Evolutionary conservation across 2,329 filamentous ascomycete genomes (phyloP).

Genomic region (Colletotrichum cereale): DNA sequence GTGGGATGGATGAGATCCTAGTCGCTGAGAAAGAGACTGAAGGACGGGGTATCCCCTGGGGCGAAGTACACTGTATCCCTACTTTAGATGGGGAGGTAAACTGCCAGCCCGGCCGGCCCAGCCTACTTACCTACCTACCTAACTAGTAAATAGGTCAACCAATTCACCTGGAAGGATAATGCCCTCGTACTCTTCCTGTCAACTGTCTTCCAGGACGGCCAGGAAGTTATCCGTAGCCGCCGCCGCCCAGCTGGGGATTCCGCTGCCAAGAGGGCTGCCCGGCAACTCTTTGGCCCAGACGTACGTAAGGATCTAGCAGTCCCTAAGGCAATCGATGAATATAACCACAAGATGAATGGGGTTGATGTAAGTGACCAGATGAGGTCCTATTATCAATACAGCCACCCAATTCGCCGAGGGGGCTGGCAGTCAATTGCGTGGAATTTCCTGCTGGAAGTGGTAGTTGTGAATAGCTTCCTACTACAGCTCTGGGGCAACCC

Average conservation of each 20-base stretch:
- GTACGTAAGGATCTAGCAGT: not conserved
- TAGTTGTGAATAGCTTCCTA: slow-evolving; percentile 9
- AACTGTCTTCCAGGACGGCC: not conserved
- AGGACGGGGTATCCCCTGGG: not conserved
- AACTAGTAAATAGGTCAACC: not conserved
- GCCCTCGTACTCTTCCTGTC: not conserved
- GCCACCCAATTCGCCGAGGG: not conserved
- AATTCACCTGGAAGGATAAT: no score
- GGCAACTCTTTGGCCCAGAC: not conserved
- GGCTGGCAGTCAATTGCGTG: not conserved
- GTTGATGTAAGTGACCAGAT: no score
- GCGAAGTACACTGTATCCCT: not conserved
- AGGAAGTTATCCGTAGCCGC: not conserved
- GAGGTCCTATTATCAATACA: no score
- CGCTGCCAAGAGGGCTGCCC: not conserved
- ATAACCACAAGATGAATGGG: no score
- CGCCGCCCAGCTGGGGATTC: no score
- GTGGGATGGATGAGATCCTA: not conserved
- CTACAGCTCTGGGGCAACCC: not conserved
- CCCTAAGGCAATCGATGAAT: not conserved
- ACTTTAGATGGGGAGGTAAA: no score
- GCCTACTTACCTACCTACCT: no score
- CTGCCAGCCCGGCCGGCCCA: no score
- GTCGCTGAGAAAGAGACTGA: not conserved
- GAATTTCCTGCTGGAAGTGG: not conserved